Percentiles rank a stretch among this genome's conserved stretches.
phyloP scores from a whole-genome alignment of 306 rosid species.

The Ormosia semicastrata region DNA sequence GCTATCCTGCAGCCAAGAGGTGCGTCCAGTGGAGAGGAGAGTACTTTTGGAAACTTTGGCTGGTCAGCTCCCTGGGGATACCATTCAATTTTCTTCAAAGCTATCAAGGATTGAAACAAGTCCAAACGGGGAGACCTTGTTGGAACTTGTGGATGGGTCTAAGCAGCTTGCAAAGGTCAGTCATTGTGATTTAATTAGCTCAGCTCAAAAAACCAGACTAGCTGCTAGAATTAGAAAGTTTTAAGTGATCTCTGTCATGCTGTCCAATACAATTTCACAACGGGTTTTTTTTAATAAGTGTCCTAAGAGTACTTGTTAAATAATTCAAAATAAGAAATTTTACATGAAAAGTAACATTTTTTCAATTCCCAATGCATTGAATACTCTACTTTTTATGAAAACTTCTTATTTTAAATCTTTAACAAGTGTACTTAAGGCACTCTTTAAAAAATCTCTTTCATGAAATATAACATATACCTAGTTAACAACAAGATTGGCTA shows the following conservation, averaged over 20 bases:
- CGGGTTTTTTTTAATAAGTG: too few relatives aligned
- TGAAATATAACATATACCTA: neutral
- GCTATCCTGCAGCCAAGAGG: constrained; percentile 69
- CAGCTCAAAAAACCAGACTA: neutral
- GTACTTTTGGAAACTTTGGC: constrained; percentile 84
- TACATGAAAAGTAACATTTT: too few relatives aligned
- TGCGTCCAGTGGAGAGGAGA: constrained; percentile 87
- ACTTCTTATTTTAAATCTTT: too few relatives aligned
- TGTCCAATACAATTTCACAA: neutral
- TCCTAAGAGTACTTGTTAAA: too few relatives aligned
- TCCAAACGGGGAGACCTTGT: constrained; percentile 48
- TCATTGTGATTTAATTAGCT: neutral
- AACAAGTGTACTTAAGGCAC: too few relatives aligned
- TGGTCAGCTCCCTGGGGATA: constrained; percentile 49
- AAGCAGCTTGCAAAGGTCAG: constrained; percentile 69
- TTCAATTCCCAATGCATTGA: too few relatives aligned
- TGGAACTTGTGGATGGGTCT: constrained; percentile 72
- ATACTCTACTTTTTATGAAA: too few relatives aligned
- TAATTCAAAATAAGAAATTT: too few relatives aligned
- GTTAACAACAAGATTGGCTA: neutral
- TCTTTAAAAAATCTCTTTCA: neutral
- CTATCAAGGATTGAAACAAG: constrained; percentile 51
- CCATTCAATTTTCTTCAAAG: constrained; percentile 67
- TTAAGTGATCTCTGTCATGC: neutral
- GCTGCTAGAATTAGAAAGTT: neutral